These are phyloP conservation scores for Trapa incisa DNA, from an alignment of 345 rosid species.

Conservation along the genomic window DNA sequence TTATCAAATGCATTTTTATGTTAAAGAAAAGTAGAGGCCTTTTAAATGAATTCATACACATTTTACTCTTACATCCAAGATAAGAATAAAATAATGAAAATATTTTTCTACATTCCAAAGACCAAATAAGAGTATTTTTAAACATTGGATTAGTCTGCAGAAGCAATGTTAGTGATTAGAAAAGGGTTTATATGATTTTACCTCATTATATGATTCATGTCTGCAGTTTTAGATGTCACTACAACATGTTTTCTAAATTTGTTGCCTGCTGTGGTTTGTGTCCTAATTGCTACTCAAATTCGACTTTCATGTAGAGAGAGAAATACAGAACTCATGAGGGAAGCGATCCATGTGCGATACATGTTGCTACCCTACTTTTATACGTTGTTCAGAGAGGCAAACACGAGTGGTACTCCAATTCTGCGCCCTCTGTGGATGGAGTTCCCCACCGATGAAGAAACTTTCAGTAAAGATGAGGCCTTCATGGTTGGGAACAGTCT, in stretches of 20 bases:
- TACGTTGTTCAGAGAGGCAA: slow-evolving; percentile 95
- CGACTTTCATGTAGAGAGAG: slow-evolving; percentile 36
- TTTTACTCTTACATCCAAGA: background rate
- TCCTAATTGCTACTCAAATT: background rate
- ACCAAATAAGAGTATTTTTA: background rate
- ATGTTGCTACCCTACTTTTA: slow-evolving; percentile 80
- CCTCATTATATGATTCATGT: background rate
- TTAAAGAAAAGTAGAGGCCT: background rate
- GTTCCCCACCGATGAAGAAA: slow-evolving; percentile 78
- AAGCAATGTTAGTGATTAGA: background rate
- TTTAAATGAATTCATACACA: background rate
- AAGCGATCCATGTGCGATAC: slow-evolving; percentile 84
- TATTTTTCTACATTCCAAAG: background rate
- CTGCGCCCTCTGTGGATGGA: slow-evolving; percentile 98
- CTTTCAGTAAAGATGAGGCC: slow-evolving; percentile 81
- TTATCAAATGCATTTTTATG: background rate
- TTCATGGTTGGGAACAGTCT: slow-evolving; percentile 94
- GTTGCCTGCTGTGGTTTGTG: background rate
- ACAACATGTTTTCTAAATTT: background rate
- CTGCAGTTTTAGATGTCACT: background rate
- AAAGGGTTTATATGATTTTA: background rate
- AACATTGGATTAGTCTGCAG: background rate
- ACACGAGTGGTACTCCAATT: slow-evolving; percentile 70
- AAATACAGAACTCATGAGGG: slow-evolving; percentile 74
- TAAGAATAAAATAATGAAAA: background rate